Evolutionary conservation across 2,329 filamentous ascomycete genomes (phyloP).

Genomic region (Hortaea sp.): DNA sequence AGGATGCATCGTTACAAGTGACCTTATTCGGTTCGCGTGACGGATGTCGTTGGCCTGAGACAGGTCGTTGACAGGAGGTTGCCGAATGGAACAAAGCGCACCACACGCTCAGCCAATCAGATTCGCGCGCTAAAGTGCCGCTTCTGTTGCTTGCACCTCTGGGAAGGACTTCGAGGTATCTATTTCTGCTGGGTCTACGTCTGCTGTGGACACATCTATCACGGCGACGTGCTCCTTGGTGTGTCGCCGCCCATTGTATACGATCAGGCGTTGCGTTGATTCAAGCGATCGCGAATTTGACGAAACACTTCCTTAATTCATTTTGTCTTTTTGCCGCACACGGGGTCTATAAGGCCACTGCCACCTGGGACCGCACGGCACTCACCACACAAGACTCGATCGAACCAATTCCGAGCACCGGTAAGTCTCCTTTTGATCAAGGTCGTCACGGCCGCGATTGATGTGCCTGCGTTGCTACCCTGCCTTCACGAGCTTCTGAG

Average conservation of each 20-base stretch:
- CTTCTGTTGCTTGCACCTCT: not conserved
- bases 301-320: not conserved
- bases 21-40: no score
- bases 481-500: not conserved
- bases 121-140: not conserved
- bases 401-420: no score
- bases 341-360: not conserved
- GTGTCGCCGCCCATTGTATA: not conserved
- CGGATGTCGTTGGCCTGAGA: no score
- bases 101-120: not conserved
- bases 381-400: no score
- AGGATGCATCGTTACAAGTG: no score
- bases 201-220: no score
- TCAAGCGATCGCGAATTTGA: no score
- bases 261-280: no score
- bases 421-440: no score
- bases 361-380: not conserved
- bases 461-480: not conserved
- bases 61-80: not conserved
- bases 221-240: not conserved
- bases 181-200: not conserved
- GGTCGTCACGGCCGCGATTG: no score
- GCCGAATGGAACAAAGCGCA: not conserved
- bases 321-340: conserved; percentile 1
- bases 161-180: not conserved